These are phyloP conservation scores for Pinus taeda DNA, from an alignment of 75 land plant genomes.

Conservation along the genomic window DNA sequence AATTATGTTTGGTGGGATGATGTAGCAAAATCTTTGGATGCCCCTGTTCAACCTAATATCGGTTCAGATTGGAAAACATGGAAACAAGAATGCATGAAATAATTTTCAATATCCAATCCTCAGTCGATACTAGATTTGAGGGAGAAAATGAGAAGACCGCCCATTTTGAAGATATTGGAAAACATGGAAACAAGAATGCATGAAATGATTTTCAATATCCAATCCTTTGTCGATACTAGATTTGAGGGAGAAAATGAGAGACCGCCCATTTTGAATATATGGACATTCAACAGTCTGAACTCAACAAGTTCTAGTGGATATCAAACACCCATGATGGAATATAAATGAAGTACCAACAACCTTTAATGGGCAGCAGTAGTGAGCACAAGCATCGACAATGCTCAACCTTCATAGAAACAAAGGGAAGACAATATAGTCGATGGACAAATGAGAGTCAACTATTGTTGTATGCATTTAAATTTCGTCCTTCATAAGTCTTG, in stretches of 20 bases:
- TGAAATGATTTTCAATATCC: conserved; percentile 47
- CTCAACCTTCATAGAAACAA: conserved; percentile 58
- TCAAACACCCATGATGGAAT: not conserved
- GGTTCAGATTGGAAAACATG: conserved; percentile 77
- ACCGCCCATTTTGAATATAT: conserved; percentile 18
- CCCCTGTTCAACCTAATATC: conserved; percentile 43
- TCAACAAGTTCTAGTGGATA: conserved; percentile 16
- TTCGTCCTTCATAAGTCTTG: conserved; percentile 19
- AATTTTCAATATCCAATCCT: conserved; percentile 45
- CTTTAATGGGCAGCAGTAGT: not conserved
- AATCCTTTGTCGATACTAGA: conserved; percentile 17
- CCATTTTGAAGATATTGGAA: conserved; percentile 51
- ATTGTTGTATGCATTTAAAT: conserved; percentile 73
- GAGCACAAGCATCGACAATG: conserved; percentile 43
- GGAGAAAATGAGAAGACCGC: conserved; percentile 11
- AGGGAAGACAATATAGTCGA: conserved; percentile 73
- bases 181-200: conserved; percentile 72
- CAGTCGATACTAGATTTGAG: conserved; percentile 3
- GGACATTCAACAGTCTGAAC: conserved; percentile 12
- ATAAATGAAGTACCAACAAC: conserved; percentile 4
- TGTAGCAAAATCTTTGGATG: conserved; percentile 56
- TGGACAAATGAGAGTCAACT: conserved; percentile 77
- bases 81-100: conserved; percentile 72
- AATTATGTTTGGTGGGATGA: conserved; percentile 74
- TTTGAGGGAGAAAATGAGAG: conserved; percentile 13